Evolutionary conservation across 441 rosid genomes (phyloP).

Genomic region (Cnidoscolus chayamansa): DNA sequence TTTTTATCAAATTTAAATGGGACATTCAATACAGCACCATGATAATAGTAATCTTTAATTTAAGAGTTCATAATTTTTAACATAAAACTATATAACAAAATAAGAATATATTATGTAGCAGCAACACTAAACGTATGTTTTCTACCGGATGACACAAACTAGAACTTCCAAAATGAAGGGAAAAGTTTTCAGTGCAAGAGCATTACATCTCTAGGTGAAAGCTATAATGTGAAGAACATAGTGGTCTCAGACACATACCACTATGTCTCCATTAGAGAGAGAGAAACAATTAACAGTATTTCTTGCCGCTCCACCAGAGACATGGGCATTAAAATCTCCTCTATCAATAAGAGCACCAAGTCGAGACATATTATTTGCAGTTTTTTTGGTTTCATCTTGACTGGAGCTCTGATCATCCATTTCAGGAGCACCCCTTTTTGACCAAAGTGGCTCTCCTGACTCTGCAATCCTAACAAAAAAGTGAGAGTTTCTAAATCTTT

Average conservation of each 20-base stretch:
- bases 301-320: constrained; percentile 88
- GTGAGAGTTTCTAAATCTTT: constrained; percentile 83
- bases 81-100: too few relatives aligned
- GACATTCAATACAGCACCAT: too few relatives aligned
- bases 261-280: constrained; percentile 89
- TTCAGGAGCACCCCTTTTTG: constrained; percentile 53
- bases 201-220: neutral
- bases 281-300: constrained; percentile 66
- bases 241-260: constrained; percentile 59
- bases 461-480: constrained; percentile 91
- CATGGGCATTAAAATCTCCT: constrained; percentile 74
- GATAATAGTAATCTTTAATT: too few relatives aligned
- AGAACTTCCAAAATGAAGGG: constrained; percentile 4
- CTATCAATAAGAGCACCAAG: constrained; percentile 69
- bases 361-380: constrained; percentile 31
- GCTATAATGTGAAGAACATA: constrained; percentile 17
- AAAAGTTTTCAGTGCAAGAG: constrained; percentile 5
- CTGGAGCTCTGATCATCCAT: constrained; percentile 30
- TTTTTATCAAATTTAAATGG: too few relatives aligned
- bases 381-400: constrained; percentile 27
- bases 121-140: neutral
- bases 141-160: constrained; percentile 3
- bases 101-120: constrained; percentile 5
- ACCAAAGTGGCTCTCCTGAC: constrained; percentile 86
- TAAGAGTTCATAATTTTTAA: too few relatives aligned